phyloP scores from a whole-genome alignment of 257 asterid species.

The Nicotiana sylvestris region DNA sequence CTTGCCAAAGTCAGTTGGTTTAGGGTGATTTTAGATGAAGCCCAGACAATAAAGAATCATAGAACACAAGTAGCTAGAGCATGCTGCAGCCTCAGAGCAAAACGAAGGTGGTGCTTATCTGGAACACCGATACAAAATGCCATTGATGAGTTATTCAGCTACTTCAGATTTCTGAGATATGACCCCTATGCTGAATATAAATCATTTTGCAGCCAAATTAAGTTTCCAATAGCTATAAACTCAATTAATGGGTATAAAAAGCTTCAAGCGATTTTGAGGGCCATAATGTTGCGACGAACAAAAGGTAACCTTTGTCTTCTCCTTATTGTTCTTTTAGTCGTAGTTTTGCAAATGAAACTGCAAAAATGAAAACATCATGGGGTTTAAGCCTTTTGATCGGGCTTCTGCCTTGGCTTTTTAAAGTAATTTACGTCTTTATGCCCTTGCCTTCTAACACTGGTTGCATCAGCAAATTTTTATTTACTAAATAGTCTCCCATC shows the following conservation, averaged over 20 bases:
- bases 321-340: neutral
- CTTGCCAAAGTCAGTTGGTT: conserved; percentile 89
- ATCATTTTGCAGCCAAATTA: conserved; percentile 55
- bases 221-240: conserved; percentile 65
- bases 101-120: conserved; percentile 97
- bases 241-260: conserved; percentile 69
- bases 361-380: neutral
- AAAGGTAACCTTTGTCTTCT: conserved; percentile 51
- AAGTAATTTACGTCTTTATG: neutral
- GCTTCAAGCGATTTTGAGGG: conserved; percentile 78
- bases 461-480: neutral
- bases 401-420: neutral
- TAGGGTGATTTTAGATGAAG: conserved; percentile 92
- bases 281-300: conserved; percentile 95
- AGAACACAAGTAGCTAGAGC: conserved; percentile 98
- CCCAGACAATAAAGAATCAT: conserved; percentile 94
- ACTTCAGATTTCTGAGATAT: conserved; percentile 90
- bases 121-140: conserved; percentile 99
- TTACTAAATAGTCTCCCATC: neutral
- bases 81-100: conserved; percentile 97
- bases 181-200: conserved; percentile 86
- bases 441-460: neutral
- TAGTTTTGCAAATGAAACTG: neutral
- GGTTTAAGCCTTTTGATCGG: neutral
- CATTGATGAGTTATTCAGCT: conserved; percentile 89